Evolutionary conservation across 495 filamentous ascomycete genomes (phyloP).

Genomic region (Talaromyces nanjingensis): DNA sequence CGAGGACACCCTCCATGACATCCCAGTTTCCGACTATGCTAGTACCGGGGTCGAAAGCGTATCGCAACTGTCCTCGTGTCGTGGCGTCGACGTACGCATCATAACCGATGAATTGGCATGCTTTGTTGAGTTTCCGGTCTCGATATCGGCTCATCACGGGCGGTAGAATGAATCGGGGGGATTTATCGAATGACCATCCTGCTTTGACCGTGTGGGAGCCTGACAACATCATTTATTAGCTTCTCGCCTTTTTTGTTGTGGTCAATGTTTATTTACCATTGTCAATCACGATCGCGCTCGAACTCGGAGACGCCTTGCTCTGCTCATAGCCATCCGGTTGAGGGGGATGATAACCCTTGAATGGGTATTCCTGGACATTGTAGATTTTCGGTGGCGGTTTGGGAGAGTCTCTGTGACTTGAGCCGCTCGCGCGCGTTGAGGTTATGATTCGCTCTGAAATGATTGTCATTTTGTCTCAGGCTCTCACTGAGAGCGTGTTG

Average conservation of each 20-base stretch:
- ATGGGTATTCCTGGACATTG: constrained; percentile 64
- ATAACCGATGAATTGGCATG: constrained; percentile 81
- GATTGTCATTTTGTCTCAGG: constrained; percentile 39
- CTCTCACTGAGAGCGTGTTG: neutral
- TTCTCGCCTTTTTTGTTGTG: neutral
- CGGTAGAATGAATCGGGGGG: constrained; percentile 70
- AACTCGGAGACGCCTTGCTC: constrained; percentile 46
- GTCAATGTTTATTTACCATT: constrained; percentile 58
- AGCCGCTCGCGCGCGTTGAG: constrained; percentile 25
- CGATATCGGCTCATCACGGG: constrained; percentile 91
- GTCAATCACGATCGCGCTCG: constrained; percentile 89
- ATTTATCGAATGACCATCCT: constrained; percentile 86
- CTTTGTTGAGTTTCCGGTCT: constrained; percentile 84
- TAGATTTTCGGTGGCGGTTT: constrained; percentile 46
- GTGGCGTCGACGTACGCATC: constrained; percentile 93
- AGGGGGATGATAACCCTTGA: constrained; percentile 62
- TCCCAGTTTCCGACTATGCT: constrained; percentile 97
- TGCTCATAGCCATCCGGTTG: constrained; percentile 60
- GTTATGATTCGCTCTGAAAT: constrained; percentile 36
- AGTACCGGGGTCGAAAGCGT: constrained; percentile 82
- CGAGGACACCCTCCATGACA: constrained; percentile 85
- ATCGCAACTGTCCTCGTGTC: constrained; percentile 79
- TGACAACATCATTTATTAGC: constrained; percentile 24
- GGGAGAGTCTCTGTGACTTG: constrained; percentile 28
- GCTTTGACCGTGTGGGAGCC: constrained; percentile 84